Evolutionary conservation across 75 land plant genomes (phyloP).

Genomic region (Selaginella tamariscina): DNA sequence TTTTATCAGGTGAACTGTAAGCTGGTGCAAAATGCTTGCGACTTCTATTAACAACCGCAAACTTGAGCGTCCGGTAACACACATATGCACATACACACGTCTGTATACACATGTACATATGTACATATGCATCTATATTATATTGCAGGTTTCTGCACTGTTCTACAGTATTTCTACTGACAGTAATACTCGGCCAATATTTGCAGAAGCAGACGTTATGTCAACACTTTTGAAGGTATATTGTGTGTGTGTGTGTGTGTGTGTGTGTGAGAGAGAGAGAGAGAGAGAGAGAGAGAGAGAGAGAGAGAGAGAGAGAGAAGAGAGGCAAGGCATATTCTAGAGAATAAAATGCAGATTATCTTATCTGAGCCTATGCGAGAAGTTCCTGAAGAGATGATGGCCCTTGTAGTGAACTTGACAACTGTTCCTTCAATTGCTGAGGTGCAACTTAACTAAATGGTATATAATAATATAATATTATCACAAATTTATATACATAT

Average conservation of each 20-base stretch:
- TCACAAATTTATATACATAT: too few relatives aligned
- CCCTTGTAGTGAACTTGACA: conserved; percentile 12
- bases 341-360: not conserved
- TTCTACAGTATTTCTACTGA: conserved; percentile 10
- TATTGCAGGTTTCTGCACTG: not conserved
- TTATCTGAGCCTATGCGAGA: not conserved
- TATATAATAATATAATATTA: too few relatives aligned
- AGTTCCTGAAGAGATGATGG: not conserved
- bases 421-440: not conserved
- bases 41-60: conserved; percentile 12
- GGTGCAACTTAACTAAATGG: too few relatives aligned
- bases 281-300: not conserved
- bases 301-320: not conserved
- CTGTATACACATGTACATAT: not conserved
- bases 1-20: conserved; percentile 15
- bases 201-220: conserved; percentile 2
- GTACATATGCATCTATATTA: not conserved
- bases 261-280: not conserved
- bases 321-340: not conserved
- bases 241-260: not conserved
- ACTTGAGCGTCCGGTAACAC: conserved; percentile 17
- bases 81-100: not conserved
- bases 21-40: conserved; percentile 5
- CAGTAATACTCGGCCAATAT: not conserved
- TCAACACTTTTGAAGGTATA: not conserved